Evolutionary conservation across 2,329 filamentous ascomycete genomes (phyloP).

Genomic region (Dothistroma pini): DNA sequence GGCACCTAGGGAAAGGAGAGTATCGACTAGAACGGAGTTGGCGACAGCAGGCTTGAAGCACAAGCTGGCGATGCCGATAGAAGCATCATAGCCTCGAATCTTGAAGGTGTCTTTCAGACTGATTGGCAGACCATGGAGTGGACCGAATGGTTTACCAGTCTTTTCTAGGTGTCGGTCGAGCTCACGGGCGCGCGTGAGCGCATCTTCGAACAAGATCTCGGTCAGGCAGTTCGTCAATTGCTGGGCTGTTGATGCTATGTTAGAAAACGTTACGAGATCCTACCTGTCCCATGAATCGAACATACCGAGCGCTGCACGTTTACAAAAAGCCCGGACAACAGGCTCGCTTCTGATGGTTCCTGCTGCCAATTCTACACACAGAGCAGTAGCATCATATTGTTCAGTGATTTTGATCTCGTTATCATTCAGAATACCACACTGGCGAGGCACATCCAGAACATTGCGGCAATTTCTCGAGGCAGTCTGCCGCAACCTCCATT

Average conservation of each 20-base stretch:
- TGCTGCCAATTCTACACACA: constrained; percentile 37
- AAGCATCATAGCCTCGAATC: constrained; percentile 35
- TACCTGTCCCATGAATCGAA: neutral
- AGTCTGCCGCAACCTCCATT: constrained; percentile 40
- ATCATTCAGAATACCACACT: constrained; percentile 50
- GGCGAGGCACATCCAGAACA: constrained; percentile 50
- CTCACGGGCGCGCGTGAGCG: constrained; percentile 37
- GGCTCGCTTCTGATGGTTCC: constrained; percentile 20
- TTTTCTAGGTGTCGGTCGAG: constrained; percentile 39
- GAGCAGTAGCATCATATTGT: constrained; percentile 45
- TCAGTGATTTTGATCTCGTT: constrained; percentile 56
- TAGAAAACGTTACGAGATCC: neutral
- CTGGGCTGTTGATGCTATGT: constrained; percentile 32
- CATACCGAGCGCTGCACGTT: constrained; percentile 42
- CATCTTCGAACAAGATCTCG: constrained; percentile 38
- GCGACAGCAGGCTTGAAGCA: constrained; percentile 50
- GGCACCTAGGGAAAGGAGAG: constrained; percentile 46
- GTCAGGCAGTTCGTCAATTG: constrained; percentile 48
- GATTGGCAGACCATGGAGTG: constrained; percentile 43
- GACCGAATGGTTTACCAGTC: constrained; percentile 40
- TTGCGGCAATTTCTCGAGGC: constrained; percentile 19
- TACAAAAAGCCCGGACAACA: constrained; percentile 42
- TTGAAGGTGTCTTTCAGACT: constrained; percentile 38
- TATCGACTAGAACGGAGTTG: constrained; percentile 47
- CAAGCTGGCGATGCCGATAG: constrained; percentile 42